A percentile compares a stretch with the other conserved stretches of the same genome.
phyloP scores from a whole-genome alignment of 2,329 filamentous ascomycete genomes.

The Stylonectria norvegica region DNA sequence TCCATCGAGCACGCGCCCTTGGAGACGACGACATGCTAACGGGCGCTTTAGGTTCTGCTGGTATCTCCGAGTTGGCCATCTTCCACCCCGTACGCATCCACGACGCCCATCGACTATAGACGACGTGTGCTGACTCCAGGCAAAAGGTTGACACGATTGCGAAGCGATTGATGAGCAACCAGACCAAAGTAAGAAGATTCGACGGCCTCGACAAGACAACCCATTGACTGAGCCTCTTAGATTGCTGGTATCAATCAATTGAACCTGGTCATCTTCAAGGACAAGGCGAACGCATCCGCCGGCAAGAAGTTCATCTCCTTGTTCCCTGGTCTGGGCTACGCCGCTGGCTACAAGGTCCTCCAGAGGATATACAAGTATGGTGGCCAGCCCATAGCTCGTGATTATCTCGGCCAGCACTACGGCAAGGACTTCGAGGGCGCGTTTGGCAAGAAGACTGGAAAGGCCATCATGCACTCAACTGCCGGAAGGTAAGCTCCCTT shows the following conservation, averaged over 20 bases:
- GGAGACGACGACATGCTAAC: constrained; percentile 17
- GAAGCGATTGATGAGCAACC: constrained; percentile 99
- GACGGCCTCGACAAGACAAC: not conserved
- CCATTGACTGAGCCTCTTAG: constrained; percentile 23
- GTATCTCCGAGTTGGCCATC: constrained; percentile 87
- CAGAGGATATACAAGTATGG: constrained; percentile 99
- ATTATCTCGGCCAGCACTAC: constrained; percentile 79
- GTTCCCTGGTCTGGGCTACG: constrained; percentile 95
- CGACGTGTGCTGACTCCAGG: constrained; percentile 15
- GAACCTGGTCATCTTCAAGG: constrained; percentile 91
- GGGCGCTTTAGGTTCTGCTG: constrained; percentile 69
- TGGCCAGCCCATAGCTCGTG: constrained; percentile 89
- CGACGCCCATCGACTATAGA: constrained; percentile 9
- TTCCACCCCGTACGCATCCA: constrained; percentile 73
- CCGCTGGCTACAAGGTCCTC: constrained; percentile 94
- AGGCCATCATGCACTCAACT: constrained; percentile 96
- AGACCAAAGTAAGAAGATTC: constrained; percentile 61
- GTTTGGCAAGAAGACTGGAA: constrained; percentile 95
- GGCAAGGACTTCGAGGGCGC: constrained; percentile 78
- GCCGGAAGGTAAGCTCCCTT: constrained; percentile 67
- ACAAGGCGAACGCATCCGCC: constrained; percentile 69
- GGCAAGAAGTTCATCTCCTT: constrained; percentile 86
- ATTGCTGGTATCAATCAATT: constrained; percentile 53
- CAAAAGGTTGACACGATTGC: constrained; percentile 90
- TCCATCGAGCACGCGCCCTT: constrained; percentile 1